Evolutionary conservation across 768 basidiomycete species (phyloP), one percentile per base, ranked within the genome.

Genomic region (Megacollybia marginata): DNA sequence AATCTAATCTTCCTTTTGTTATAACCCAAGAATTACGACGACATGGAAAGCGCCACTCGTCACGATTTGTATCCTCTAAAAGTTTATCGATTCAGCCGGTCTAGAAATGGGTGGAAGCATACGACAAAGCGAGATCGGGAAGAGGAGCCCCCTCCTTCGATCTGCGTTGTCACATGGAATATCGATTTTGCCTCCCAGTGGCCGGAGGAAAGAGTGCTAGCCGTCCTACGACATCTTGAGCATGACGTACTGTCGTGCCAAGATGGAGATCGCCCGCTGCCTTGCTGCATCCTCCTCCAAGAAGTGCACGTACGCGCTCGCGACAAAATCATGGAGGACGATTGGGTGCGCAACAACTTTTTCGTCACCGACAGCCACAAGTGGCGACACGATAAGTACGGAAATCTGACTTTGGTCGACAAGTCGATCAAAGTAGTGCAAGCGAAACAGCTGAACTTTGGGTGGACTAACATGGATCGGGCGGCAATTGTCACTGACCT

Each of bases 111-210:
- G 5, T 79, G 78, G 78, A 75, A 75, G 54, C 75, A 78, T 48
- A 48, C 71, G 46, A 59, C 66, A 9, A 44, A 47, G 15, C 23
- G 43, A 20, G 18, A 46, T 32, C 16, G 16, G 11, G 53, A 57
- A 52, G 23, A 19, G 13, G 34, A 51, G 31, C 48, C 32, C 32
- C 19, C 42, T n/a, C 57, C 70, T 28, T 66, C 66, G 33, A 57
- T 88, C 45, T 70, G 70, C 49, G 61, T 90, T 45, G 62, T 89
- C 53, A 80, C 84, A 28, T 90, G 87, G 87, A 89, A 90, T 62
- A 56, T 89, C 48, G 77, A 84, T 58, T 80, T 75, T 59, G 54
- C 59, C 36, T 64, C 65, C 13, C 54, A 60, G 0, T 55, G 68
- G 36, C 59, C 57, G 9, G 66, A 65, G 40, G 67, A 68, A 49